These are phyloP conservation scores for Eucalyptus victrix DNA, from an alignment of 345 rosid genomes.

Conservation along the genomic window DNA sequence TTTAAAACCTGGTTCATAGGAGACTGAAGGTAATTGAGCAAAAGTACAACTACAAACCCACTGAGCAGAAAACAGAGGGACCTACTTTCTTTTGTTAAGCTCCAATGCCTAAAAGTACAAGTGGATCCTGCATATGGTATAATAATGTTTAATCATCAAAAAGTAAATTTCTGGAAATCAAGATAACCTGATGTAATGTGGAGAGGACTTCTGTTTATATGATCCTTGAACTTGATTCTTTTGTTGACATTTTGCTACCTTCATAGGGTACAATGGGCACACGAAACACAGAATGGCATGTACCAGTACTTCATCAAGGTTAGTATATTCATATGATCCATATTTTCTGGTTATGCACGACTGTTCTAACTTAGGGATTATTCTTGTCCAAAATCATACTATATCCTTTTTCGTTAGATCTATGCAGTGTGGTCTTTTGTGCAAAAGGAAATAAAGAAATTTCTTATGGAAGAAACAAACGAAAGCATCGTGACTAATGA, in stretches of 20 bases:
- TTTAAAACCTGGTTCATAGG: background rate
- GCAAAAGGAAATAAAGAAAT: background rate
- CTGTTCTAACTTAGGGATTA: background rate
- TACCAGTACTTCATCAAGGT: constrained; percentile 77
- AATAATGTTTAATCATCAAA: background rate
- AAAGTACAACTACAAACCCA: background rate
- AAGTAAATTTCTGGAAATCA: background rate
- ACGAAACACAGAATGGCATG: constrained; percentile 38
- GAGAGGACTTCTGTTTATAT: background rate
- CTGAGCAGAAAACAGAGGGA: background rate
- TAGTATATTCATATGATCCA: background rate
- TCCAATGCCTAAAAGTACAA: background rate
- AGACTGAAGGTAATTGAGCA: background rate
- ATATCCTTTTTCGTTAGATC: background rate
- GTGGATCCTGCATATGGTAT: background rate
- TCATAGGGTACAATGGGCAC: constrained; percentile 56
- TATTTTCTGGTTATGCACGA: background rate
- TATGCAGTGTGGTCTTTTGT: background rate
- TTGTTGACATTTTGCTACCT: background rate
- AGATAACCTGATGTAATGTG: background rate
- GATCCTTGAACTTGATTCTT: background rate
- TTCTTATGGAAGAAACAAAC: background rate
- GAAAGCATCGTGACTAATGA: background rate
- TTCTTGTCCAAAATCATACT: background rate
- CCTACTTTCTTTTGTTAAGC: background rate